Percentiles rank a stretch among this genome's conserved stretches.
Conservation (phyloP, 371 early-diverging fungal species). For the Apophysomyces ossiformis region DNA sequence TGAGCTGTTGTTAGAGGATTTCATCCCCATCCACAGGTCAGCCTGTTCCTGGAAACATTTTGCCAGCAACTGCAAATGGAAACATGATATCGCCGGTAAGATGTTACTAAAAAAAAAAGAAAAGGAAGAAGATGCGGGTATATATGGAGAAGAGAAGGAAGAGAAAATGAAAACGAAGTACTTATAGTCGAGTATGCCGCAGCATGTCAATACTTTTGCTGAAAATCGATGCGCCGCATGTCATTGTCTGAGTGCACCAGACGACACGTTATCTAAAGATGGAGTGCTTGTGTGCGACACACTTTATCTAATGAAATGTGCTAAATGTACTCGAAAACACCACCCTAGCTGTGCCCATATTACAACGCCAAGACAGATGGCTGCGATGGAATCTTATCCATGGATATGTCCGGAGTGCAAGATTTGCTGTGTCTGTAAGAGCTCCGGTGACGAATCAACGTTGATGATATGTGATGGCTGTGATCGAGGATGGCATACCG, state of each 20-base stretch:
- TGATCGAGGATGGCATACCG: conserved; percentile 78
- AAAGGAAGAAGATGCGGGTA: no score
- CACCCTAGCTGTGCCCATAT: conserved; percentile 77
- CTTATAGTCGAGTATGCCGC: not conserved
- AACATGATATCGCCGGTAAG: no score
- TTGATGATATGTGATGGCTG: conserved; percentile 80
- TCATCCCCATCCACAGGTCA: not conserved
- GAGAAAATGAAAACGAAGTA: not conserved
- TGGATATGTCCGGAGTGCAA: conserved; percentile 87
- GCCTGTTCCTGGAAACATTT: no score
- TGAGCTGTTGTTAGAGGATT: no score
- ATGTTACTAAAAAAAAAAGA: no score
- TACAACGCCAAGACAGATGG: conserved; percentile 61
- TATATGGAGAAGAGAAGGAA: not conserved
- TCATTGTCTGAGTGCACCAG: conserved; percentile 33
- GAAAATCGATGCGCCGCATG: conserved; percentile 46
- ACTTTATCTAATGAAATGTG: conserved; percentile 60
- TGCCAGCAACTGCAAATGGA: no score
- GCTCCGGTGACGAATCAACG: conserved; percentile 69
- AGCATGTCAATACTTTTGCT: conserved; percentile 19
- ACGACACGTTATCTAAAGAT: conserved; percentile 16
- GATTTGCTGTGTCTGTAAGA: conserved; percentile 64
- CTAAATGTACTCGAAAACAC: conserved; percentile 61
- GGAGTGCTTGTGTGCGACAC: conserved; percentile 31
- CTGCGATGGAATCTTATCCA: conserved; percentile 66